Evolutionary conservation across 345 rosid genomes (phyloP), one percentile per base, ranked within the genome.

Genomic region (Hypericum androsaemum): DNA sequence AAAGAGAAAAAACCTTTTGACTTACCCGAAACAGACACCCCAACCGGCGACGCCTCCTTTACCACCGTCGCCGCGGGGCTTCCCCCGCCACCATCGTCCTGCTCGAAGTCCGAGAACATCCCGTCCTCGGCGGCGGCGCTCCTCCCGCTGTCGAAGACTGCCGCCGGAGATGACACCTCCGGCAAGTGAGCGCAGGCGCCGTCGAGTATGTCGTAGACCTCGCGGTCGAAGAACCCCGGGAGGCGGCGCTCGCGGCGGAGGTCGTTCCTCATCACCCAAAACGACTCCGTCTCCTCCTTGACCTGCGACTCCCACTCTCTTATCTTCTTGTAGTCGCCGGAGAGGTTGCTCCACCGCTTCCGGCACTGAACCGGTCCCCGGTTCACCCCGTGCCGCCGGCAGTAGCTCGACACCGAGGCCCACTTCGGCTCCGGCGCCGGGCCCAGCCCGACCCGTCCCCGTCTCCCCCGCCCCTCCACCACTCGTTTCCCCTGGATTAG

Each of bases 331-430:
- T 67, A 85, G 58, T 92, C 98, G 15, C 98, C 98, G n/a, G 98
- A 80, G 38, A 92, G 74, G 62, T 92, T 92, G 63, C 97, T 92
- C 97, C 97, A 92, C 59, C 97, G 70, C 64, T 92, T 92, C 43
- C 97, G 94, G 68, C 98, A 92, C 90, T 92, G 98, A 14, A 92
- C 87, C 14, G 98, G 98, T 0, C 94, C 98, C 8, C 98, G 77
- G 74, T 88, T 83, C 56, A 88, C 98, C 0, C 97, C 97, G 67
- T 92, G 94, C 41, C 87, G 67, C 14, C 73, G 77, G 35, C 97
- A 92, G 71, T 92, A 92, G 8, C 95, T 80, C 1, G 97, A 92
- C 1, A 92, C 94, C 5, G 94, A 77, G 0, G 95, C 88, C 98
- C 98, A 92, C 64, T 92, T 92, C 0, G 98, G 86, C 68, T 92